Percentiles rank a stretch among this genome's conserved stretches.
These are phyloP conservation scores for Oehlia diaphana DNA, from an alignment of 192 early-diverging fungal species.

Conservation along the genomic window DNA sequence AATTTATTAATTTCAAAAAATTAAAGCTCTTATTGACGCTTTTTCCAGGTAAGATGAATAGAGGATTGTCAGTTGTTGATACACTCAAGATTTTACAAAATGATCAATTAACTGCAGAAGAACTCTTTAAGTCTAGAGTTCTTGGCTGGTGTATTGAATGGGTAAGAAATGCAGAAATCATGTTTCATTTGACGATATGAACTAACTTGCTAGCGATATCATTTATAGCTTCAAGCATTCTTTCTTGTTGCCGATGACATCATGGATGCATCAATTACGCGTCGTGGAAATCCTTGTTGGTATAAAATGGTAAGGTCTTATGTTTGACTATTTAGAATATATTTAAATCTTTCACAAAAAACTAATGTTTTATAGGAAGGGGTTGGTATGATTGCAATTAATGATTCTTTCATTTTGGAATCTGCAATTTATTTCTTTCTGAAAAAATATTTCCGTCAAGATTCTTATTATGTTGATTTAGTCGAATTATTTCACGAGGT, in stretches of 20 bases:
- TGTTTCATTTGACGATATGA: background rate
- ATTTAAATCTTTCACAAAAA: background rate
- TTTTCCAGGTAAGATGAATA: conserved; percentile 91
- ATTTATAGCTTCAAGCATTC: conserved; percentile 88
- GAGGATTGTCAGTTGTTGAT: conserved; percentile 93
- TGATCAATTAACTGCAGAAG: conserved; percentile 70
- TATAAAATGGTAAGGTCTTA: conserved; percentile 63
- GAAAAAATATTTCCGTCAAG: conserved; percentile 89
- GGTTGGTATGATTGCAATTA: conserved; percentile 91
- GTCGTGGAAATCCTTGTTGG: conserved; percentile 98
- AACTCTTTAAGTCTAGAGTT: conserved; percentile 84
- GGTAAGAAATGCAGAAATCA: conserved; percentile 46
- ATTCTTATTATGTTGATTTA: conserved; percentile 87
- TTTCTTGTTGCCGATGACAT: conserved; percentile 99
- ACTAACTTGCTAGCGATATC: background rate
- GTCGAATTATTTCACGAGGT: conserved; percentile 93
- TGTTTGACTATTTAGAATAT: background rate
- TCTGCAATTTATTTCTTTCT: conserved; percentile 89
- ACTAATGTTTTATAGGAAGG: conserved; percentile 45
- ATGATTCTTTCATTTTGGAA: conserved; percentile 95
- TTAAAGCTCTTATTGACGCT: background rate
- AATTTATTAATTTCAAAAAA: background rate
- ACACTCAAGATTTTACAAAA: conserved; percentile 80
- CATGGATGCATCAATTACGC: conserved; percentile 95
- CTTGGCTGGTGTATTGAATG: conserved; percentile 95